Base-by-base conservation (phyloP, 768 basidiomycete genomes). In the Mycena maculata region DNA sequence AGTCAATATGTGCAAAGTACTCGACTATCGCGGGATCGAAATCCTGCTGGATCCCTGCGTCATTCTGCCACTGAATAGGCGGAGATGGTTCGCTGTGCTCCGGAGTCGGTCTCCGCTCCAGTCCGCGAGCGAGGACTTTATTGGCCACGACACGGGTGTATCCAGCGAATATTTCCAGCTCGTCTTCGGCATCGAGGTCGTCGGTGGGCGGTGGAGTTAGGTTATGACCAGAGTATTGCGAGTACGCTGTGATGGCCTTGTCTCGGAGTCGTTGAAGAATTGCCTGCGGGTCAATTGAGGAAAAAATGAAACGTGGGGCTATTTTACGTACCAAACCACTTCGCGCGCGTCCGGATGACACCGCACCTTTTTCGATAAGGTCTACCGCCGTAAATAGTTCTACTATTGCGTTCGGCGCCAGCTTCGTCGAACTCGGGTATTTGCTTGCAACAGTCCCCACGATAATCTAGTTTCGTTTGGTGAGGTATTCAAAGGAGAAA, bases 361-460 rank as follows among this genome's bases (percentile, higher is more conserved):
- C 30, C 0, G 82, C 82, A 25, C 81, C 83, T 16, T 75, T 80
- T 65, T 75, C 78, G 53, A 85, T 84, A 28, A 85, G 67, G 31
- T 82, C 80, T 22, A 84, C 66, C 30, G 81, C 83, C 18, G 85
- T 73, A 62, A 84, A 81, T 1, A 85, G 71, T 60, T 85, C 84
- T 18, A 81, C 71, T 48, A 80, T 75, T 15, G 84, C 85, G 41
- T 80, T 79, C 7, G 82, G 80, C 18, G 83, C 82, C 76, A 82
- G 80, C 20, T 78, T 79, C n/a, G n/a, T n/a, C 39, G 82, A 80
- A 28, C 76, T 78, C 2, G 84, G 84, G 9, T 79, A 78, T 22
- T 79, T 77, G 8, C 76, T 74, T 31, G 78, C 81, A 12, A 85
- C 80, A 28, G 77, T 73, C 13, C 83, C 84, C 9, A 85, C 77